Evolutionary conservation across 2,329 filamentous ascomycete species (phyloP).

Genomic region (Colletotrichum sp.): DNA sequence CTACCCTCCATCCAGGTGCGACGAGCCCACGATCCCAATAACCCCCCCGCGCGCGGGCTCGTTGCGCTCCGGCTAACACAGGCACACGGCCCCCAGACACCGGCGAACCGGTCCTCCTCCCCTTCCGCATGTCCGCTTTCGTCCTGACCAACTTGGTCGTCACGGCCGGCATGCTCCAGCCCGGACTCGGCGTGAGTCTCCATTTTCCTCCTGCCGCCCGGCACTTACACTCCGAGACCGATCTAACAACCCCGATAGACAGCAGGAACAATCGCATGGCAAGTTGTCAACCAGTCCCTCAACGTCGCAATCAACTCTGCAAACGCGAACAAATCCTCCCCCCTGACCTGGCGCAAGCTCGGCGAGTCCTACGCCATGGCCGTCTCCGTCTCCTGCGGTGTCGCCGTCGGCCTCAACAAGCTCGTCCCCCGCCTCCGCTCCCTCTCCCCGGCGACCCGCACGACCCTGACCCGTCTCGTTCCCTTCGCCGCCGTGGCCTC

Average conservation of each 20-base stretch:
- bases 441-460: slow-evolving; percentile 75
- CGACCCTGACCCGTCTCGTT: slow-evolving; percentile 84
- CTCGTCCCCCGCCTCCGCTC: slow-evolving; percentile 83
- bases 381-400: slow-evolving; percentile 90
- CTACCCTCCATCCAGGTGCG: slow-evolving; percentile 91
- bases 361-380: slow-evolving; percentile 90
- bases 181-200: slow-evolving; percentile 71
- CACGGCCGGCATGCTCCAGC: slow-evolving; percentile 96
- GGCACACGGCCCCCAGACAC: slow-evolving; percentile 68
- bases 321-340: slow-evolving; percentile 97
- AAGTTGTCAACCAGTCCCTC: slow-evolving; percentile 94
- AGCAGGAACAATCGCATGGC: slow-evolving; percentile 88
- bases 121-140: slow-evolving; percentile 97
- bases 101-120: slow-evolving; percentile 87
- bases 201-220: not conserved
- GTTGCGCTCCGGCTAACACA: slow-evolving; percentile 8
- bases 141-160: slow-evolving; percentile 93
- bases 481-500: slow-evolving; percentile 95
- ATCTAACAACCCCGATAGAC: slow-evolving; percentile 54
- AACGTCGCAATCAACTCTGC: slow-evolving; percentile 98
- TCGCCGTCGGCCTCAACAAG: slow-evolving; percentile 90
- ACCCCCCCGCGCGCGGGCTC: not conserved
- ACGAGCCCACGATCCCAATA: not conserved
- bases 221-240: not conserved
- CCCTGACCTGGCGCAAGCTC: slow-evolving; percentile 80